Percentiles rank a stretch among this genome's conserved stretches.
These are phyloP conservation scores for Agrocybe praecox DNA, from an alignment of 768 basidiomycete genomes.

Conservation along the genomic window DNA sequence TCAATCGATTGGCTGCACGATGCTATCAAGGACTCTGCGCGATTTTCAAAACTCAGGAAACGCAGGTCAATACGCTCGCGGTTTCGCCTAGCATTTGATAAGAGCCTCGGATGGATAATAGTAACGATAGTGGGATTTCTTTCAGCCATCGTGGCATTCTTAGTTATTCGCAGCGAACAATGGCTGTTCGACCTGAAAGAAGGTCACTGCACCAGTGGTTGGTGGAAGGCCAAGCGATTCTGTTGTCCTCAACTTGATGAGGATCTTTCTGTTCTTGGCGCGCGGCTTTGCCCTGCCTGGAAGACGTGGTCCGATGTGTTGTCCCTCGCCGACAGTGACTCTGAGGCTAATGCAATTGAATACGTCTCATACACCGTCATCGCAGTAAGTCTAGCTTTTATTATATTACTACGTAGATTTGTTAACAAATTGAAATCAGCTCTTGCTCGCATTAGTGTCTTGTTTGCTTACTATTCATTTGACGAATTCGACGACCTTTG, in stretches of 20 bases:
- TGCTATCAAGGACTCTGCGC: constrained; percentile 89
- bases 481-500: constrained; percentile 87
- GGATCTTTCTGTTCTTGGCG: constrained; percentile 4
- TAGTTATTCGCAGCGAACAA: constrained; percentile 84
- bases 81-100: constrained; percentile 66
- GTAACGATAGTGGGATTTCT: constrained; percentile 88
- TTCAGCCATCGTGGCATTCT: constrained; percentile 84
- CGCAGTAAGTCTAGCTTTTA: constrained; percentile 63
- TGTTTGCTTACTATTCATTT: constrained; percentile 83
- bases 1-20: constrained; percentile 98
- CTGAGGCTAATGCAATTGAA: constrained; percentile 53
- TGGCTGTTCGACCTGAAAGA: constrained; percentile 93
- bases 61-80: constrained; percentile 72
- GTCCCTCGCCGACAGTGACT: constrained; percentile 28
- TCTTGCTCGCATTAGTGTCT: constrained; percentile 71
- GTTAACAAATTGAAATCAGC: constrained; percentile 39
- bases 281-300: constrained; percentile 68
- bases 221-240: constrained; percentile 78
- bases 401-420: neutral
- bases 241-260: constrained; percentile 64
- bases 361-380: constrained; percentile 72
- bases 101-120: constrained; percentile 85
- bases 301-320: constrained; percentile 71
- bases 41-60: constrained; percentile 68
- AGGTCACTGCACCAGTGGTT: constrained; percentile 74